Evolutionary conservation across 192 early-diverging fungal genomes (phyloP).

Genomic region (Martensiomyces pterosporus): DNA sequence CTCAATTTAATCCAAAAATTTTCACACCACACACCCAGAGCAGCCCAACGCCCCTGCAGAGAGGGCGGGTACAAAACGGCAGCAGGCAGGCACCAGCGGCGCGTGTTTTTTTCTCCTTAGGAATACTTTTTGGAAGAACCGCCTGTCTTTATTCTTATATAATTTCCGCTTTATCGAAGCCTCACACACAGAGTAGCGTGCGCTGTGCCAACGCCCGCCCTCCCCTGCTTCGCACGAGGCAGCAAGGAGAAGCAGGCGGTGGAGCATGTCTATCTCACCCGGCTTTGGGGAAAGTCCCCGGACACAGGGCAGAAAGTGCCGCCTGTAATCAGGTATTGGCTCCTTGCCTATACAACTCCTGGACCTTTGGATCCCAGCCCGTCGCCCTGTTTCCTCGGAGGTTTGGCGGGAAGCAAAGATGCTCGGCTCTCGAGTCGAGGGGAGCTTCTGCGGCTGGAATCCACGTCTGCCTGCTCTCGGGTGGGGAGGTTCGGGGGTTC

Average conservation of each 20-base stretch:
- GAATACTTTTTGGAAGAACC: constrained; percentile 54
- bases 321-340: constrained; percentile 51
- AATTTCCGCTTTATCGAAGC: constrained; percentile 33
- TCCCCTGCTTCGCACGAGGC: too few species aligned
- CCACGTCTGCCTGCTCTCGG: not conserved
- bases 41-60: too few species aligned
- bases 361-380: constrained; percentile 3
- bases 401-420: constrained; percentile 24
- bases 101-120: constrained; percentile 29
- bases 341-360: constrained; percentile 1
- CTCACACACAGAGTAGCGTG: constrained; percentile 39
- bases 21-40: not conserved
- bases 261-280: constrained; percentile 5
- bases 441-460: constrained; percentile 21
- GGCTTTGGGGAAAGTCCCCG: constrained; percentile 56
- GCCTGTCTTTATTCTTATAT: constrained; percentile 31
- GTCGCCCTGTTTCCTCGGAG: constrained; percentile 1
- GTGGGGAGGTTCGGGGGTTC: not conserved
- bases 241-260: too few species aligned
- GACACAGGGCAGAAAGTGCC: constrained; percentile 54
- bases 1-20: too few species aligned
- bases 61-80: too few species aligned
- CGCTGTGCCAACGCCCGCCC: not conserved
- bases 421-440: constrained; percentile 4
- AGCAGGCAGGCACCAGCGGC: too few species aligned